Conservation (phyloP, 108 stramenopile genomes). For the Poteriospumella lacustris region DNA sequence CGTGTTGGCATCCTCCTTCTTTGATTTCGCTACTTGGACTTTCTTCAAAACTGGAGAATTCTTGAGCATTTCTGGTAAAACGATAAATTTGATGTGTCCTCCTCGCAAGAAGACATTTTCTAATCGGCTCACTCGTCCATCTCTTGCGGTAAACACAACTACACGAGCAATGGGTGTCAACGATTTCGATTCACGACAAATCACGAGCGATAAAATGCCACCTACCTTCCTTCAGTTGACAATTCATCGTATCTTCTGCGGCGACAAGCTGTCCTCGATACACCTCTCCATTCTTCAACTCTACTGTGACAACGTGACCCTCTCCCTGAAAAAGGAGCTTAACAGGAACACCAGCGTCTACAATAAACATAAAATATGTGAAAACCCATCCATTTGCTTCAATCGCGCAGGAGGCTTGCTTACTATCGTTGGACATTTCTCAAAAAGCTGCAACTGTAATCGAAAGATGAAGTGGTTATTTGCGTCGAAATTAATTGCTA, state of each 20-base stretch:
- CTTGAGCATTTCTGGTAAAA: slow-evolving; percentile 86
- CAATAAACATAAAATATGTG: not conserved
- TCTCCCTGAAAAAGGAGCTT: slow-evolving; percentile 90
- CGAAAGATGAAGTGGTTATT: too few species aligned
- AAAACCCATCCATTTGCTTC: too few species aligned
- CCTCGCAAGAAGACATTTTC: slow-evolving; percentile 78
- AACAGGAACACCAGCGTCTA: slow-evolving; percentile 77
- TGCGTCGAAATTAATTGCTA: too few species aligned
- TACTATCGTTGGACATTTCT: too few species aligned
- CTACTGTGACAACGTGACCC: slow-evolving; percentile 90
- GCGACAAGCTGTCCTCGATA: slow-evolving; percentile 83
- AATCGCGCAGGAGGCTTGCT: too few species aligned
- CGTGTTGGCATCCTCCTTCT: slow-evolving; percentile 73
- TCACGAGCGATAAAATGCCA: too few species aligned
- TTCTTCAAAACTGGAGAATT: slow-evolving; percentile 91
- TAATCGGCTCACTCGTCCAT: slow-evolving; percentile 29
- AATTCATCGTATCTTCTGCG: slow-evolving; percentile 96
- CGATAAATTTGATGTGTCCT: slow-evolving; percentile 84
- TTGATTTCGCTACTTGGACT: slow-evolving; percentile 73
- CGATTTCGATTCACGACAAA: not conserved
- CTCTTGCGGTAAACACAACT: slow-evolving; percentile 30
- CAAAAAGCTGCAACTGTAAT: too few species aligned
- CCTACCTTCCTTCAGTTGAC: slow-evolving; percentile 43
- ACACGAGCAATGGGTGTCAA: not conserved
- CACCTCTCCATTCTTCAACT: slow-evolving; percentile 94